Conservation (phyloP, 257 asterid species). For the Gentiana macrophylla region DNA sequence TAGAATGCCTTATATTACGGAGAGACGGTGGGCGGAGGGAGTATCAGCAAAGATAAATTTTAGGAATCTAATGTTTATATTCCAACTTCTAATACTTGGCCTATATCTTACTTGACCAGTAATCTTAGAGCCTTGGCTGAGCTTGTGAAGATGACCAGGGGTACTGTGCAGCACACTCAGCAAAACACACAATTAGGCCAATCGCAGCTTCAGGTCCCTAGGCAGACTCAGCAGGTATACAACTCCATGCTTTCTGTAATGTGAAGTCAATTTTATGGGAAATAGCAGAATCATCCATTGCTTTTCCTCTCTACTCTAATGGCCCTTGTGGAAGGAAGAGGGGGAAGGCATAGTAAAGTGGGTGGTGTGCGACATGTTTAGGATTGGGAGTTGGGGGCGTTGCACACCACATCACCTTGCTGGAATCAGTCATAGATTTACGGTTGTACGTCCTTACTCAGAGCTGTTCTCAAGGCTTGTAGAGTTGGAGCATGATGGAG, state of each 20-base stretch:
- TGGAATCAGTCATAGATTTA: too few relatives aligned
- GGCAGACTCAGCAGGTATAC: slow-evolving; percentile 63
- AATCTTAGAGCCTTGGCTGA: slow-evolving; percentile 58
- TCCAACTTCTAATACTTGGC: slow-evolving; percentile 7
- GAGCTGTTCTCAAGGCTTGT: too few relatives aligned
- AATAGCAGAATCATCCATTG: neutral
- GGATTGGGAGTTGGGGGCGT: too few relatives aligned
- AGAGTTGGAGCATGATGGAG: too few relatives aligned
- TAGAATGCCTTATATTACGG: neutral
- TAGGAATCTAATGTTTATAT: neutral
- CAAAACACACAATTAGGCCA: slow-evolving; percentile 60
- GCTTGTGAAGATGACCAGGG: slow-evolving; percentile 75
- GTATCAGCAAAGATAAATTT: neutral
- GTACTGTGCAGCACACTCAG: slow-evolving; percentile 46
- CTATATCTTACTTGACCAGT: slow-evolving; percentile 45
- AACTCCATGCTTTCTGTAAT: slow-evolving; percentile 6
- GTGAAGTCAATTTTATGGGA: neutral
- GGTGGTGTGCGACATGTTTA: too few relatives aligned
- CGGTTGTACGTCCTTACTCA: too few relatives aligned
- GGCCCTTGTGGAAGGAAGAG: too few relatives aligned
- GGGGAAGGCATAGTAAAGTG: too few relatives aligned
- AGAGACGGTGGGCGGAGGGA: too few relatives aligned
- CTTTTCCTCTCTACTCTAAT: too few relatives aligned
- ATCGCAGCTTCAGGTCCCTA: slow-evolving; percentile 51
- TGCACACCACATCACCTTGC: too few relatives aligned